Base-by-base conservation (phyloP, 2,329 filamentous ascomycete species). In the Ascocoryne sarcoides region DNA sequence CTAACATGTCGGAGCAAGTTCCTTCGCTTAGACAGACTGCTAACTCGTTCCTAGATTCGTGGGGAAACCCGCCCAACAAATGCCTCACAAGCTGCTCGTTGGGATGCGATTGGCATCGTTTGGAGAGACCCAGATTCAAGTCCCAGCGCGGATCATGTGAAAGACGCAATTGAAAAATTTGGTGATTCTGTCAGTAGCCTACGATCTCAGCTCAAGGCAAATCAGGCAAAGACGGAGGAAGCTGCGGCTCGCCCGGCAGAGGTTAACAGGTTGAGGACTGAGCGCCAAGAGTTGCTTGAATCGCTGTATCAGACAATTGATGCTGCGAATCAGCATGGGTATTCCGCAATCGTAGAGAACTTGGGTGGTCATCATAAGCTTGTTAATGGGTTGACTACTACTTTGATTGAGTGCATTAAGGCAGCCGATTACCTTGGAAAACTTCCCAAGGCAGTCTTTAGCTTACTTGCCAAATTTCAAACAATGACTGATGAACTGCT, bases 381-480 rank as follows among this genome's bases (percentile, higher is more conserved):
- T 39, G 67, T 78, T 26, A 65, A 69, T 34, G 70, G 68, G 34
- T 60, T 80, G 35, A 68, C 72, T 36, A 71, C 71, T 42, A 65
- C 66, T 9, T 60, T 79, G 40, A 72, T 73, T 34, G 66, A 70
- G 40, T 75, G 70, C 44, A 71, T 71, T 46, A 70, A 72, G 45
- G 60, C 63, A 2, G 61, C 65, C 36, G 71, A 77, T 50, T 75
- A 69, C 51, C 67, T 66, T 19, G 69, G 71, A 5, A 67, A 69
- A 46, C 58, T 75, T 10, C 67, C 72, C n/a, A 73, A 73, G 48
- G 67, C 70, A 14, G 60, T 75, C n/a, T 64, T 79, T 14, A 64
- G 73, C 37, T 67, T 84, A 21, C 70, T 86, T 58, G 71, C 76
- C 4, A 76, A 72, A 37, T 57, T 60, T 26, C 80, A 79, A 43